Conservation (phyloP, 1,284 basidiomycete species). For the Ceratobasidium sp. region DNA sequence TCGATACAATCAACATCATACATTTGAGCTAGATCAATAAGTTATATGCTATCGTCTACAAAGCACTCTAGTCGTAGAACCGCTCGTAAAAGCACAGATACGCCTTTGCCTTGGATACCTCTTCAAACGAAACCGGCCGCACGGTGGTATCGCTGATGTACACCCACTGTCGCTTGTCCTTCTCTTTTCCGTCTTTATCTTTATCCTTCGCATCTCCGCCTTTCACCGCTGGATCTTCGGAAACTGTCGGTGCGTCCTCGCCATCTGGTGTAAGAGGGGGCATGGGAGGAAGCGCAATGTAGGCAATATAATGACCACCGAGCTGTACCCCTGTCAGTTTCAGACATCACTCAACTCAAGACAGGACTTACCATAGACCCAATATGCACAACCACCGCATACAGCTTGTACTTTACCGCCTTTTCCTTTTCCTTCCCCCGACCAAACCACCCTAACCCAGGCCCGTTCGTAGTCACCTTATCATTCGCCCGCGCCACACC, state of each 20-base stretch:
- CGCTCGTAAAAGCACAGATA: conserved; percentile 93
- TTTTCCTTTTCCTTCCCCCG: conserved; percentile 61
- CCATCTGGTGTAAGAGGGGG: conserved; percentile 49
- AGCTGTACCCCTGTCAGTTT: conserved; percentile 61
- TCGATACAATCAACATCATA: neutral
- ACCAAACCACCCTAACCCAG: conserved; percentile 48
- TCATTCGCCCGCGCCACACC: conserved; percentile 10
- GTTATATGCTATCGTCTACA: conserved; percentile 3
- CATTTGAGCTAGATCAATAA: conserved; percentile 23
- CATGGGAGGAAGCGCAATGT: conserved; percentile 71
- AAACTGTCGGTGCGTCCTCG: conserved; percentile 24
- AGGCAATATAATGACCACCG: conserved; percentile 88
- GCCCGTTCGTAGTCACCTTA: neutral
- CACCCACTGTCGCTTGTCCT: conserved; percentile 79
- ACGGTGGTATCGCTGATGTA: conserved; percentile 90
- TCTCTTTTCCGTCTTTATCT: conserved; percentile 52
- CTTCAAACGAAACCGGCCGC: conserved; percentile 81
- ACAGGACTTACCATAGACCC: conserved; percentile 80
- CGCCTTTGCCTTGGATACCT: conserved; percentile 90
- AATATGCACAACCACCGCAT: conserved; percentile 91
- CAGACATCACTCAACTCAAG: neutral
- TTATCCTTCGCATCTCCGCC: neutral
- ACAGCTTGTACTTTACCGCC: conserved; percentile 76
- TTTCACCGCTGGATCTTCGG: conserved; percentile 12
- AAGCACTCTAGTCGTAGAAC: conserved; percentile 54